These are phyloP conservation scores for Oryza glumipatula DNA, from an alignment of 176 grass and related monocot genomes.

Conservation along the genomic window DNA sequence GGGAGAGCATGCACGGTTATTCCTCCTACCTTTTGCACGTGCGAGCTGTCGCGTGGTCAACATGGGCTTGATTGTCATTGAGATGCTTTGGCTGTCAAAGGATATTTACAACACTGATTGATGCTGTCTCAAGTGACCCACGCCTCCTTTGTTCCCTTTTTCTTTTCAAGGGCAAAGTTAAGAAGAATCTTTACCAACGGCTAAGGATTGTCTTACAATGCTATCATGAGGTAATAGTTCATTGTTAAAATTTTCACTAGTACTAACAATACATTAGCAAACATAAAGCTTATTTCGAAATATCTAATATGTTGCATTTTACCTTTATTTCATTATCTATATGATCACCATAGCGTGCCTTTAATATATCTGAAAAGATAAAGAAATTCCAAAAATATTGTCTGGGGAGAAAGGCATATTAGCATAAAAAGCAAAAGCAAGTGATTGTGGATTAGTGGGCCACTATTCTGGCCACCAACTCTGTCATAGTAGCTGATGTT, in stretches of 20 bases:
- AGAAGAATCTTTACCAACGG: constrained; percentile 40
- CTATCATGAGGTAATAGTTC: neutral
- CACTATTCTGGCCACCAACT: neutral
- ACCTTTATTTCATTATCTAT: too few relatives aligned
- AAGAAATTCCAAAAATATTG: neutral
- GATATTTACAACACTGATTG: constrained; percentile 26
- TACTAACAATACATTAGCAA: too few relatives aligned
- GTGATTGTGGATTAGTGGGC: neutral
- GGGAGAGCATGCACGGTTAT: constrained; percentile 30
- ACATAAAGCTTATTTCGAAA: neutral
- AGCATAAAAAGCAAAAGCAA: neutral
- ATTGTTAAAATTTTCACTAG: neutral
- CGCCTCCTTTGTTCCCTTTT: constrained; percentile 1
- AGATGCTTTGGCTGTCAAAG: neutral
- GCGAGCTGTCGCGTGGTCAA: constrained; percentile 29
- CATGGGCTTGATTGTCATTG: constrained; percentile 15
- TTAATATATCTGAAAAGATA: neutral
- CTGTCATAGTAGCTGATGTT: neutral
- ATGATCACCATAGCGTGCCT: neutral
- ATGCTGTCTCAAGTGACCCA: constrained; percentile 35
- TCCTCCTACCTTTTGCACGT: constrained; percentile 35
- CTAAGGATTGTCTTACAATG: neutral
- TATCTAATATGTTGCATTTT: neutral
- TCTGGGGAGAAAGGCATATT: neutral
- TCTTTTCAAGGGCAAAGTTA: constrained; percentile 17